Evolutionary conservation across 768 basidiomycete species (phyloP).

Genomic region (Agrocybe chaxingu): DNA sequence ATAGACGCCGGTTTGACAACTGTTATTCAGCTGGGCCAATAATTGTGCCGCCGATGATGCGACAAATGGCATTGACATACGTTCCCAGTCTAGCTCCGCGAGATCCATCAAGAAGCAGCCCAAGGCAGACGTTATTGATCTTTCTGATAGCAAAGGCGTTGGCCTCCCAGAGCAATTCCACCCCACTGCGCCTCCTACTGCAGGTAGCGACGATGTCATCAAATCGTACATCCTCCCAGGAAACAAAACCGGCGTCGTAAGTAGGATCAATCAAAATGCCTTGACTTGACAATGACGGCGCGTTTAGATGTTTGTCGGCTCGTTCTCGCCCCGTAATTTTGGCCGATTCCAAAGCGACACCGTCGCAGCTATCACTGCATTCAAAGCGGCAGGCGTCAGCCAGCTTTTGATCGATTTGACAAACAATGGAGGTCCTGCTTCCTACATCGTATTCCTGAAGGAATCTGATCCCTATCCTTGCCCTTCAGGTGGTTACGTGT

Average conservation of each 20-base stretch:
- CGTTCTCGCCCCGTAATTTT: conserved; percentile 48
- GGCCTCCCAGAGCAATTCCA: conserved; percentile 44
- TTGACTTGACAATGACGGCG: no score
- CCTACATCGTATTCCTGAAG: background rate
- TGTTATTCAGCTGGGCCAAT: conserved; percentile 44
- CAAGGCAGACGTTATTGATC: conserved; percentile 41
- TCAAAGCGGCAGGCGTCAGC: conserved; percentile 46
- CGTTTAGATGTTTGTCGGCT: conserved; percentile 56
- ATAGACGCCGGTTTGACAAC: background rate
- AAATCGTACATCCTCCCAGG: conserved; percentile 55
- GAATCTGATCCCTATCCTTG: conserved; percentile 1
- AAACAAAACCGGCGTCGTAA: conserved; percentile 56
- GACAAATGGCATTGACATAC: conserved; percentile 18
- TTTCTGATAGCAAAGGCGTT: conserved; percentile 35
- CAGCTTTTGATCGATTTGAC: conserved; percentile 55
- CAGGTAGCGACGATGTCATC: conserved; percentile 49
- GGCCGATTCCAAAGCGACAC: conserved; percentile 50
- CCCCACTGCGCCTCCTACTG: conserved; percentile 41
- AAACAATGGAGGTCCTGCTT: conserved; percentile 54
- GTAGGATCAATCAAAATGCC: conserved; percentile 14
- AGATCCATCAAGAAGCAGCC: conserved; percentile 22
- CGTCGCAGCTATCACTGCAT: conserved; percentile 38
- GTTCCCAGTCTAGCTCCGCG: conserved; percentile 5
- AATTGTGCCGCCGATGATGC: conserved; percentile 51
- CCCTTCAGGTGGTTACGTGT: conserved; percentile 53